Conservation (phyloP, 257 asterid genomes). For the Rehmannia glutinosa region DNA sequence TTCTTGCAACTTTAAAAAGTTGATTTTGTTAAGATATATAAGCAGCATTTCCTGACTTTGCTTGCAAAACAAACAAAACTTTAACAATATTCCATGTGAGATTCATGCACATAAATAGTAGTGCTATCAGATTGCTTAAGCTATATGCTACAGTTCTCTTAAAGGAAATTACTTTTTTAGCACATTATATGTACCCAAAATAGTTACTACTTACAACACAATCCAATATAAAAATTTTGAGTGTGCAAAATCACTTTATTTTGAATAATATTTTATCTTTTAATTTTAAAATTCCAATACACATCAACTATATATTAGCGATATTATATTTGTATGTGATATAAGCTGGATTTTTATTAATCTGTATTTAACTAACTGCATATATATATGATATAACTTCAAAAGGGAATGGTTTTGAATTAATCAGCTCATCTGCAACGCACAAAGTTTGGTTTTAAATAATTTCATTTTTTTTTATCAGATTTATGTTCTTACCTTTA, state of each 20-base stretch:
- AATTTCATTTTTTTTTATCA: too few species aligned
- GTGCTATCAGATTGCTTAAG: slow-evolving; percentile 17
- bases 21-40: slow-evolving; percentile 6
- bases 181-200: neutral
- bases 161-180: neutral
- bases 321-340: too few species aligned
- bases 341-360: too few species aligned
- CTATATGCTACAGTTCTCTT: slow-evolving; percentile 16
- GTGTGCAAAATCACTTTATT: neutral
- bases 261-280: too few species aligned
- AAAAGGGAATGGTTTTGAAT: too few species aligned
- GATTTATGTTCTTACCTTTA: too few species aligned
- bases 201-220: neutral
- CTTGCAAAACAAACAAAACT: slow-evolving; percentile 34
- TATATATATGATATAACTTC: too few species aligned
- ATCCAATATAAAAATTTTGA: slow-evolving; percentile 6
- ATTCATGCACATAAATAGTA: neutral
- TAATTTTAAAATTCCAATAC: too few species aligned
- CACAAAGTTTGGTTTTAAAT: too few species aligned
- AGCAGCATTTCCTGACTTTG: slow-evolving; percentile 27
- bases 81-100: slow-evolving; percentile 17
- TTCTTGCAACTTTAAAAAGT: slow-evolving; percentile 17
- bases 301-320: too few species aligned
- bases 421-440: too few species aligned
- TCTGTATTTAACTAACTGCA: too few species aligned